Base-by-base conservation (phyloP, 148 eudicot genomes). In the Rhododendron simsii region DNA sequence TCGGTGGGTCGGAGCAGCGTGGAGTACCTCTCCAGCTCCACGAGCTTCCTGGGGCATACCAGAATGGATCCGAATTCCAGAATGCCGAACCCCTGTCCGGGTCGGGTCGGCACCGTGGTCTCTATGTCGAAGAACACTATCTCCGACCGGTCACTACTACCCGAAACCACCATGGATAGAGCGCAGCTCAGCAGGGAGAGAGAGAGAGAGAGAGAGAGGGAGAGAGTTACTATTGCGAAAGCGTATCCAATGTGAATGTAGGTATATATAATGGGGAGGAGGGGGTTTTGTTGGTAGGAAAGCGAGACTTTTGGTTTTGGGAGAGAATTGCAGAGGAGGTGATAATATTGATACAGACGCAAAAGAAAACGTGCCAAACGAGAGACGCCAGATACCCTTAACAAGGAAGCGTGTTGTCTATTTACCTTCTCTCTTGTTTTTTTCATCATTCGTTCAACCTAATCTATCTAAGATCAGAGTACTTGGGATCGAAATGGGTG, bases 111-210 rank as follows among this genome's bases (percentile, higher is more conserved):
- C 0, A 97, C 86, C 0, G 96, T 97, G 0, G 99, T 97, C 87
- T 97, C 99, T 73, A 97, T 86, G 69, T 97, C 99, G 92, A 97
- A 97, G 85, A 97, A 97, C 0, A 86, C 95, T 53, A 97, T 93
- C 87, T 94, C 98, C 8, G 95, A 87, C 23, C 90, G 84, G 26
- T 93, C 94, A 14, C 48, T 76, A 20, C 51, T 76, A 14, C 51
- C 78, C 23, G 86, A 82, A 74, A 82, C 79, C 89, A 59, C 16
- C 61, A 84, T 87, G 0, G 59, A 28, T 71, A 14, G 12, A 48
- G 16, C 7, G 61, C 82, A 48, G 21, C 39, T 26, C 63, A 26
- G 82, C 16, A 26, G 39, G 1, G 16, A 28, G 30, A 9, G 23
- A 10, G 13, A 44, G 53, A 82, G 76, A 82, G 74, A 44, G 53